These are phyloP conservation scores for Lachancea quebecensis DNA, from an alignment of 805 yeast genomes.

Conservation along the genomic window DNA sequence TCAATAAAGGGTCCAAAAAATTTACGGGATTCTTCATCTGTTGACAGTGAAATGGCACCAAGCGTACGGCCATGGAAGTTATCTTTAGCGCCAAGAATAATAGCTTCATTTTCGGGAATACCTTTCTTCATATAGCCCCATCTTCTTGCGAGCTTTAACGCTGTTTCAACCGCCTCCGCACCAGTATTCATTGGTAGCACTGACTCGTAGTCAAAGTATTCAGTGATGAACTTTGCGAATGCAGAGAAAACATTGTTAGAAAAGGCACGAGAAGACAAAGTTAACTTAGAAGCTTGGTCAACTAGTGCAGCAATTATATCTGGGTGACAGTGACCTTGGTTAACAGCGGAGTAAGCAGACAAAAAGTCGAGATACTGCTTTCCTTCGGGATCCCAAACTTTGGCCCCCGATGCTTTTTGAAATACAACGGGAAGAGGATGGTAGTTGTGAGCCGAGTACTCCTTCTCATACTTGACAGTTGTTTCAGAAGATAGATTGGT, in stretches of 20 bases:
- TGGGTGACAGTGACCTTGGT: conserved; percentile 98
- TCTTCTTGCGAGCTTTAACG: conserved; percentile 86
- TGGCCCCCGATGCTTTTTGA: conserved; percentile 82
- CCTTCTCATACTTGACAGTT: conserved; percentile 61
- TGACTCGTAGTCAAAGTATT: conserved; percentile 83
- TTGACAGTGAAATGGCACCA: conserved; percentile 92
- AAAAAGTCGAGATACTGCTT: conserved; percentile 86
- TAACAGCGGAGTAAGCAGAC: conserved; percentile 94
- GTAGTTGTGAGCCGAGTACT: conserved; percentile 93
- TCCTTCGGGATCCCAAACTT: conserved; percentile 98
- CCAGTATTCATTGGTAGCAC: conserved; percentile 98
- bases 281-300: conserved; percentile 79
- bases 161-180: conserved; percentile 97
- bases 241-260: conserved; percentile 81
- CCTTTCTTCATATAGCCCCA: conserved; percentile 92
- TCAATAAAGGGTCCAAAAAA: conserved; percentile 84
- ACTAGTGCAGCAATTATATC: conserved; percentile 75
- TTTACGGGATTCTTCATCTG: conserved; percentile 82
- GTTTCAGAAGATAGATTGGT: conserved; percentile 53
- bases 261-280: conserved; percentile 91
- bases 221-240: conserved; percentile 82
- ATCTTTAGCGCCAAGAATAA: conserved; percentile 77
- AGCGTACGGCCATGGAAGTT: conserved; percentile 96
- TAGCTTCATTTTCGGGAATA: conserved; percentile 76
- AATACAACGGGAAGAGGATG: conserved; percentile 95